Evolutionary conservation across 2,329 filamentous ascomycete genomes (phyloP).

Genomic region (Fusarium newnesense): DNA sequence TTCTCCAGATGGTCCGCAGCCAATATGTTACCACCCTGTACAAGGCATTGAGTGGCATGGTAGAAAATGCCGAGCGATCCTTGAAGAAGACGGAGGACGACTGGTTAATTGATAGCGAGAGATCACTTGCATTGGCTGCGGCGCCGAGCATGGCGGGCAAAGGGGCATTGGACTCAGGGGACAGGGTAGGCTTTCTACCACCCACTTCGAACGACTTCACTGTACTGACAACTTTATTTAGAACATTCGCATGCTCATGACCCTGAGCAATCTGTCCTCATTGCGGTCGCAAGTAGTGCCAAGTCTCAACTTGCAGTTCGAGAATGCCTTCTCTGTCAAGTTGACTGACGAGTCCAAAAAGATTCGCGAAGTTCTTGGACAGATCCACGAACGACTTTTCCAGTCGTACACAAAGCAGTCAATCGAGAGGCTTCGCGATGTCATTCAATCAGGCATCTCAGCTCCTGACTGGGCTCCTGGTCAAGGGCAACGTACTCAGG

Average conservation of each 20-base stretch:
- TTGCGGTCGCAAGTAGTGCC: constrained; percentile 86
- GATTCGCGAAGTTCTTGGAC: constrained; percentile 87
- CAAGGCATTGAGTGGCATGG: constrained; percentile 93
- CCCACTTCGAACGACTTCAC: neutral
- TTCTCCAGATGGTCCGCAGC: constrained; percentile 88
- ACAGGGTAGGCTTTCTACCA: constrained; percentile 59
- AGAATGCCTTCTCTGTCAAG: constrained; percentile 92
- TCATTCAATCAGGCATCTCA: constrained; percentile 78
- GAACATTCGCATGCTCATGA: constrained; percentile 94
- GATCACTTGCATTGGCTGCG: constrained; percentile 50
- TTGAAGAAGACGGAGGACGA: constrained; percentile 72
- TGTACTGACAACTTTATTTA: constrained; percentile 52
- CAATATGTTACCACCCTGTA: constrained; percentile 96
- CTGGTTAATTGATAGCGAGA: constrained; percentile 63
- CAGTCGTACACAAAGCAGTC: constrained; percentile 88
- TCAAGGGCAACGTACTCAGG: constrained; percentile 67
- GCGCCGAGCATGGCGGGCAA: constrained; percentile 53
- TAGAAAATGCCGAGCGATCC: constrained; percentile 90
- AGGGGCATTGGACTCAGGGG: constrained; percentile 64
- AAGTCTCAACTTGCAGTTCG: constrained; percentile 89
- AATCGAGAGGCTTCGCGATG: constrained; percentile 72
- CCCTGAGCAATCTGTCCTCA: constrained; percentile 88
- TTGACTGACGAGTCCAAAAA: constrained; percentile 93
- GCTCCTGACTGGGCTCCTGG: constrained; percentile 76
- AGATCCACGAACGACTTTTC: constrained; percentile 93